These are phyloP conservation scores for Lachancea dasiensis DNA, from an alignment of 805 yeast species.

Conservation along the genomic window DNA sequence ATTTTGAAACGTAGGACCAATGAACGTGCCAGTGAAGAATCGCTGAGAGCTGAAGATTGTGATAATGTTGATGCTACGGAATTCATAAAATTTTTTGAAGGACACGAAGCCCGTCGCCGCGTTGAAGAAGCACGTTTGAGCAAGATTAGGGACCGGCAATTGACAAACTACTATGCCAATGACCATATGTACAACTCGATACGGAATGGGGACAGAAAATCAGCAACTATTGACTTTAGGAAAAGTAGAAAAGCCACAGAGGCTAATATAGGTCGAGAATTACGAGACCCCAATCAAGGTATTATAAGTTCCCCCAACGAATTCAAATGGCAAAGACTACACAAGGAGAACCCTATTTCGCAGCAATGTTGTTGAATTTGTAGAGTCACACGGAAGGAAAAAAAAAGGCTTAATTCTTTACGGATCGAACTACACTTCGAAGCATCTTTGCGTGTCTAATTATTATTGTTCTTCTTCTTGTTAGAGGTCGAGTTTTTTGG, in stretches of 20 bases:
- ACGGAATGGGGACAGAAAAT: conserved; percentile 14
- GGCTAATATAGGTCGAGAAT: conserved; percentile 13
- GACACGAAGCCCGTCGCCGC: conserved; percentile 33
- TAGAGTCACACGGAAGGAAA: not conserved
- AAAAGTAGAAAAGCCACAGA: conserved; percentile 20
- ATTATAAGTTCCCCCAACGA: conserved; percentile 3
- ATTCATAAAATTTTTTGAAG: conserved; percentile 33
- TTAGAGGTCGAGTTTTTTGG: conserved; percentile 90
- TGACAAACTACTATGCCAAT: conserved; percentile 33
- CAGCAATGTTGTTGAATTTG: conserved; percentile 3
- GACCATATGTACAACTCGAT: conserved; percentile 8
- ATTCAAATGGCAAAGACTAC: conserved; percentile 1
- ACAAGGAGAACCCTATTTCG: not conserved
- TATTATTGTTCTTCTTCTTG: conserved; percentile 41
- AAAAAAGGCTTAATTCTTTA: too few relatives aligned
- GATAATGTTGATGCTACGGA: conserved; percentile 35
- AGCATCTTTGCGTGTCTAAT: not conserved
- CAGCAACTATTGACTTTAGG: conserved; percentile 14
- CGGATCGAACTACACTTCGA: not conserved
- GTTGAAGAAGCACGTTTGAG: conserved; percentile 32
- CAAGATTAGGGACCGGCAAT: conserved; percentile 35
- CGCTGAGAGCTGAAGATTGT: conserved; percentile 33
- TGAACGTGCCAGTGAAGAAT: conserved; percentile 32
- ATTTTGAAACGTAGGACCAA: conserved; percentile 36
- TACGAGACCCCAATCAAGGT: not conserved